phyloP scores from a whole-genome alignment of 441 rosid genomes.

The Aquilaria agallochum region DNA sequence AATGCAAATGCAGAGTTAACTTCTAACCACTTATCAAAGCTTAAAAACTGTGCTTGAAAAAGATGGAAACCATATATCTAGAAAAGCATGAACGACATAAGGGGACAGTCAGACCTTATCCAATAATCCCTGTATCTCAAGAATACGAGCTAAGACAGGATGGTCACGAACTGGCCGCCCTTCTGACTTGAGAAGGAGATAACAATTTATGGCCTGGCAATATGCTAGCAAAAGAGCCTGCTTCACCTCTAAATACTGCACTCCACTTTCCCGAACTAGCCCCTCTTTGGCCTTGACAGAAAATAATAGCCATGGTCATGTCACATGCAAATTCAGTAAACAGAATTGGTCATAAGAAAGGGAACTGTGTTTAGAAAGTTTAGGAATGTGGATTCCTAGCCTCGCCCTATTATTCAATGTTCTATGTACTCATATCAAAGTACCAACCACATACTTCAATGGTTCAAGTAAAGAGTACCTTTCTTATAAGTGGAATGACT shows the following conservation, averaged over 20 bases:
- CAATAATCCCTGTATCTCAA: conserved; percentile 64
- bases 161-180: conserved; percentile 85
- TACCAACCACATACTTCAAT: no score
- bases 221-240: conserved; percentile 72
- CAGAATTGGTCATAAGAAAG: background rate
- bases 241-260: conserved; percentile 67
- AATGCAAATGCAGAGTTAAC: no score
- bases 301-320: conserved; percentile 8
- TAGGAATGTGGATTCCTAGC: no score
- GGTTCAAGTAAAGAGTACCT: conserved; percentile 32
- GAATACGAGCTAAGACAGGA: conserved; percentile 78
- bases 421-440: no score
- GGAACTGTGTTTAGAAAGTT: no score
- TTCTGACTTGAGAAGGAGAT: conserved; percentile 89
- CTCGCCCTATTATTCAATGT: no score
- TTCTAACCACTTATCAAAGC: no score
- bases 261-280: conserved; percentile 40
- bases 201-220: conserved; percentile 84
- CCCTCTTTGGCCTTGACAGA: conserved; percentile 51
- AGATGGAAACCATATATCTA: no score
- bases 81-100: background rate
- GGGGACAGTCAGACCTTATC: conserved; percentile 53
- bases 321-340: background rate
- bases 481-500: conserved; percentile 62
- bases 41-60: no score